Conservation (phyloP, 2,329 filamentous ascomycete genomes). For the Fusarium sp. region DNA sequence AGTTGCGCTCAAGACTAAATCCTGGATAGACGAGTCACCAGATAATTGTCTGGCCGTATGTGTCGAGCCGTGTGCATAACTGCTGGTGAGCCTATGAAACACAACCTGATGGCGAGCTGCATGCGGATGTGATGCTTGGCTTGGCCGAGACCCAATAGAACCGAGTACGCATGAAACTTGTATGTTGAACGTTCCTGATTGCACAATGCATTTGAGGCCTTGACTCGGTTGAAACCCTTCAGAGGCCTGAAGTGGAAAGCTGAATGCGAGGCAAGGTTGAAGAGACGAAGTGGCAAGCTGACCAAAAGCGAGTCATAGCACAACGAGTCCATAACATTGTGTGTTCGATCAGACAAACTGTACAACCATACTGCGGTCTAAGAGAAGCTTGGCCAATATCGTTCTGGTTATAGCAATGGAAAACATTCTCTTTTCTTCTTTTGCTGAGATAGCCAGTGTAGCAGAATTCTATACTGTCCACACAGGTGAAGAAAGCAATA, state of each 20-base stretch:
- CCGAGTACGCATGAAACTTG: constrained; percentile 9
- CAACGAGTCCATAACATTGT: neutral
- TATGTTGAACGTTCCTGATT: constrained; percentile 10
- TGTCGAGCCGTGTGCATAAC: constrained; percentile 26
- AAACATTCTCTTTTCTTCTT: neutral
- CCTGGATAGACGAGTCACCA: neutral
- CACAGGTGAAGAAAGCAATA: constrained; percentile 28
- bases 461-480: constrained; percentile 1
- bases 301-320: neutral
- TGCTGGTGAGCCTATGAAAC: constrained; percentile 28
- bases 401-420: neutral
- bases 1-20: constrained; percentile 4
- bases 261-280: neutral
- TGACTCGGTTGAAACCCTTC: constrained; percentile 3
- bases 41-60: constrained; percentile 3
- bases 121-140: constrained; percentile 31
- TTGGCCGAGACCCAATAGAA: constrained; percentile 28
- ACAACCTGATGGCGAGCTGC: constrained; percentile 39
- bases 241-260: constrained; percentile 8
- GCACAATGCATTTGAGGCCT: constrained; percentile 14
- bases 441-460: neutral
- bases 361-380: neutral
- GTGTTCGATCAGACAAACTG: neutral
- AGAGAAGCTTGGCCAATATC: neutral
- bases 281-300: constrained; percentile 1